Percentiles rank a stretch among this genome's conserved stretches.
These are phyloP conservation scores for Lomentospora prolificans DNA, from an alignment of 2,329 filamentous ascomycete species.

Conservation along the genomic window DNA sequence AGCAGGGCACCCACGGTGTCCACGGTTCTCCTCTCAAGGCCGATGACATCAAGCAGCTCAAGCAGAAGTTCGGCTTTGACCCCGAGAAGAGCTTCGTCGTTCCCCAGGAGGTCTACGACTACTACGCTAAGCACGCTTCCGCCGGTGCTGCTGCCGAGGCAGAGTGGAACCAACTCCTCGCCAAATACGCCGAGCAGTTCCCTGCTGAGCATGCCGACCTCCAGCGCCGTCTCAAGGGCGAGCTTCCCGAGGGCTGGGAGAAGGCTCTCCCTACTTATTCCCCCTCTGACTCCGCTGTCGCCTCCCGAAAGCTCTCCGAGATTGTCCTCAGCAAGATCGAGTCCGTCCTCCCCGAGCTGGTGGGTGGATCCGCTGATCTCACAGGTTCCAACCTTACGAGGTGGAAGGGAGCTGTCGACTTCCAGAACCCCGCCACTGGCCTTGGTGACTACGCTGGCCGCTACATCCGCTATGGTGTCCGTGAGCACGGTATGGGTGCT, in stretches of 20 bases:
- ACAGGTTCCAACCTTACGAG: slow-evolving; percentile 98
- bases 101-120: slow-evolving; percentile 87
- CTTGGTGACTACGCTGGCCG: slow-evolving; percentile 87
- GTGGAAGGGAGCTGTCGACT: slow-evolving; percentile 95
- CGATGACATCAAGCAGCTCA: slow-evolving; percentile 88
- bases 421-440: slow-evolving; percentile 79
- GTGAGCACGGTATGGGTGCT: slow-evolving; percentile 85
- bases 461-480: slow-evolving; percentile 87
- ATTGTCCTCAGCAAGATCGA: slow-evolving; percentile 83
- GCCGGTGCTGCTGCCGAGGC: slow-evolving; percentile 82
- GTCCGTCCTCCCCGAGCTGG: slow-evolving; percentile 71
- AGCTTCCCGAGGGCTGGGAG: slow-evolving; percentile 94
- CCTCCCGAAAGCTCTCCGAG: slow-evolving; percentile 91
- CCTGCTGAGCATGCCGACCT: slow-evolving; percentile 74
- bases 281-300: slow-evolving; percentile 70
- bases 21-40: slow-evolving; percentile 94
- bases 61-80: slow-evolving; percentile 93
- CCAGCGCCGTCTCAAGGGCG: slow-evolving; percentile 64
- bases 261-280: slow-evolving; percentile 88
- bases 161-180: slow-evolving; percentile 90
- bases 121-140: slow-evolving; percentile 74
- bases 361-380: slow-evolving; percentile 94
- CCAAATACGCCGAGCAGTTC: slow-evolving; percentile 75
- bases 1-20: slow-evolving; percentile 88
- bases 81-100: slow-evolving; percentile 88